Evolutionary conservation across 495 filamentous ascomycete species (phyloP), one percentile per base, ranked within the genome.

Genomic region (Neurospora sp.): DNA sequence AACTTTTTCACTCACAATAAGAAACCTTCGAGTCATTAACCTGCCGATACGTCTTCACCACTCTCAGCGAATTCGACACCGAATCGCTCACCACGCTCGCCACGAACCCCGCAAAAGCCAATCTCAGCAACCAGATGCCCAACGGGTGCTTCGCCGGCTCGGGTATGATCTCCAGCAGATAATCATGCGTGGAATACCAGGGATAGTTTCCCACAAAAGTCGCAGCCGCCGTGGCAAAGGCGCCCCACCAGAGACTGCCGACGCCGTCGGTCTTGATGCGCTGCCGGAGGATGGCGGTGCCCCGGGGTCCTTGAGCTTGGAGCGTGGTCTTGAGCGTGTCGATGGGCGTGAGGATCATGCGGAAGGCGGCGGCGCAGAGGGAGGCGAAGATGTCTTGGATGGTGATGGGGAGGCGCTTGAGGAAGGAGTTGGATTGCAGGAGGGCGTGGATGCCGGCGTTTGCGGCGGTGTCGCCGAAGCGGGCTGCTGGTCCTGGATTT

Each of bases 401-500:
- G 22, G 74, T 75, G 6, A 74, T 73, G n/a, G 79, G 79, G 35
- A 80, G 68, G 14, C 74, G 37, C 38, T 78, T 81, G 48, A 81
- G 69, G 68, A 80, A 80, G 3, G 77, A 75, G 48, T 81, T 81
- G 20, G 78, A 79, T 27, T 76, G 73, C 0, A 81, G 71, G 42
- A 81, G 37, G 6, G 79, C 79, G n/a, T 79, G 69, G 70, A 81
- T 81, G 22, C 79, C 79, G 9, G 77, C 79, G 69, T 81, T 81
- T n/a, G 79, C 79, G 17, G 79, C 79, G 8, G 79, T 79, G 75
- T 81, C 79, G 41, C 78, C 79, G 70, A 81, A 81, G 61, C 79
- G 73, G 17, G 79, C 74, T 1, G 78, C 72, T 4, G 79, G 79
- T n/a, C 78, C 79, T 81, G 40, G 20, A n/a, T 12, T 14, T 37